A percentile compares a stretch with the other conserved stretches of the same genome.
phyloP scores from a whole-genome alignment of 164 flowering plant genomes.

The Umbellularia californica region DNA sequence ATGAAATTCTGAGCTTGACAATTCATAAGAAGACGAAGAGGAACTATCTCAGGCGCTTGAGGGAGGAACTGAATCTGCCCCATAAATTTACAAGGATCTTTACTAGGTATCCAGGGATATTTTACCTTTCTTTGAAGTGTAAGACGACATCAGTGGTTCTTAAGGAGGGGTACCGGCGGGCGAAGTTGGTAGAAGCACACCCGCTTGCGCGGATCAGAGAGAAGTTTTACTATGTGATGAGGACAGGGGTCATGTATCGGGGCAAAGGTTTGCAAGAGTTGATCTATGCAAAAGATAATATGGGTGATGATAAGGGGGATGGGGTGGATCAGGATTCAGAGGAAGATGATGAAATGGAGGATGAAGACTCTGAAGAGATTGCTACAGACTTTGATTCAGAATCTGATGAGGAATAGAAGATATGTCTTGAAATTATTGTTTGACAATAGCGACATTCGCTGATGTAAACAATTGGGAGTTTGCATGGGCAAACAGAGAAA shows the following conservation, averaged over 20 bases:
- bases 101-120: constrained; percentile 93
- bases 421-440: neutral
- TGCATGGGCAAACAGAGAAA: neutral
- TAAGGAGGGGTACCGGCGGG: constrained; percentile 73
- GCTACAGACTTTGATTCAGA: constrained; percentile 30
- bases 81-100: constrained; percentile 82
- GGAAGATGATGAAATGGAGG: constrained; percentile 45
- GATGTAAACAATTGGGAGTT: neutral
- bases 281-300: constrained; percentile 26
- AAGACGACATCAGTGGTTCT: constrained; percentile 82
- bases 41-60: constrained; percentile 78
- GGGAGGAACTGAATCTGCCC: constrained; percentile 80
- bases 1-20: constrained; percentile 82
- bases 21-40: constrained; percentile 93
- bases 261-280: constrained; percentile 43
- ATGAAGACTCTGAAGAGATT: constrained; percentile 36
- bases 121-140: constrained; percentile 92
- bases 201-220: constrained; percentile 63
- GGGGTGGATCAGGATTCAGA: constrained; percentile 18
- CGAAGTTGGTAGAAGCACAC: constrained; percentile 71
- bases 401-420: constrained; percentile 5
- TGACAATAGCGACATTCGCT: neutral
- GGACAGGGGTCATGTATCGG: constrained; percentile 78
- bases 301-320: constrained; percentile 17
- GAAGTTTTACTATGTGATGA: constrained; percentile 82